Conservation (phyloP, 257 asterid genomes). For the Ocimum tenuiflorum region DNA sequence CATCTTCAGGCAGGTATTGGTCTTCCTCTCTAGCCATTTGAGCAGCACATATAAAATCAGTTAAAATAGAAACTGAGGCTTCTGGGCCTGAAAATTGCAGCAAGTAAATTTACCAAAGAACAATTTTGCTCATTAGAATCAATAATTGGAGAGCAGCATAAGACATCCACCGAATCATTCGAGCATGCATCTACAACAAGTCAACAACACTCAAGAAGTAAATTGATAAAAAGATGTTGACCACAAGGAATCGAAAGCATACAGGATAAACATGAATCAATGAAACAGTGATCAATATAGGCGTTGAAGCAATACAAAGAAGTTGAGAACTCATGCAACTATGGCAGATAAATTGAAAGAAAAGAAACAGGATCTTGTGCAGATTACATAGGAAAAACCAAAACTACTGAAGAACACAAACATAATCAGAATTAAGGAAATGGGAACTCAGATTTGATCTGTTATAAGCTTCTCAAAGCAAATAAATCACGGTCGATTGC, state of each 20-base stretch:
- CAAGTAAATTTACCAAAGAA: slow-evolving; percentile 5
- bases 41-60: slow-evolving; percentile 73
- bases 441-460: neutral
- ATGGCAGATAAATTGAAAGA: neutral
- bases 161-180: neutral
- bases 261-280: neutral
- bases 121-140: neutral
- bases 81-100: slow-evolving; percentile 47
- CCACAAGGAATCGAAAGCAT: slow-evolving; percentile 1
- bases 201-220: neutral
- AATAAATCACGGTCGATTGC: too few species aligned
- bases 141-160: neutral
- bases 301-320: neutral
- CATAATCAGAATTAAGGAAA: neutral
- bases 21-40: slow-evolving; percentile 66
- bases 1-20: slow-evolving; percentile 36
- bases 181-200: neutral
- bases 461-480: neutral
- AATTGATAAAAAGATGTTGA: neutral
- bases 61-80: slow-evolving; percentile 45
- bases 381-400: neutral
- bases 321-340: neutral
- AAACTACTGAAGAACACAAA: neutral
- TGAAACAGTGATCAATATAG: neutral
- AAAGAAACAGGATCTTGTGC: neutral